These are phyloP conservation scores for Beverwykella pulmonaria DNA, from an alignment of 495 filamentous ascomycete genomes.

Conservation along the genomic window DNA sequence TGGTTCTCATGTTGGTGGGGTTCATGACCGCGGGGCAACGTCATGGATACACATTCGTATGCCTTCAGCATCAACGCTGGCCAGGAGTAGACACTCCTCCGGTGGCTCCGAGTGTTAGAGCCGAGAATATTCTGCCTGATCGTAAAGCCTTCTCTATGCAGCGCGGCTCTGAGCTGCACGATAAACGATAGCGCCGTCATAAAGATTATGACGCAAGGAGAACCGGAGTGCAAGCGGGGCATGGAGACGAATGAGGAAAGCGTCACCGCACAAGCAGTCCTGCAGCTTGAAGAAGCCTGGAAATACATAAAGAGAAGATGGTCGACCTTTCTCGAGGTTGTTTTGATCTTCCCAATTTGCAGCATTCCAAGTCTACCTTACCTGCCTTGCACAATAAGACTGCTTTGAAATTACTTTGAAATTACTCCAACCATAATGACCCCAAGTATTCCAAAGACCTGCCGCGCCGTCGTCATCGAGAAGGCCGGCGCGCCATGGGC, in stretches of 20 bases:
- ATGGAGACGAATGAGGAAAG: background rate
- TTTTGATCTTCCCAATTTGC: background rate
- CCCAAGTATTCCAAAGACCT: slow-evolving; percentile 45
- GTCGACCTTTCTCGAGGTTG: background rate
- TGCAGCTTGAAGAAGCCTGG: background rate
- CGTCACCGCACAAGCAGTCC: background rate
- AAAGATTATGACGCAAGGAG: slow-evolving; percentile 8
- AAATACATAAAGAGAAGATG: slow-evolving; percentile 1
- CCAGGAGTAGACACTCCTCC: too few species aligned
- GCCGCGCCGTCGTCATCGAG: slow-evolving; percentile 47
- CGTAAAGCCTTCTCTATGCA: too few species aligned
- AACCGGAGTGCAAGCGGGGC: slow-evolving; percentile 9
- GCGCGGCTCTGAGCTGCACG: background rate
- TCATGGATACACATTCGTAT: background rate
- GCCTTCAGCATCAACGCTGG: too few species aligned
- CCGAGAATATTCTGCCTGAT: too few species aligned
- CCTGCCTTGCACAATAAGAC: background rate
- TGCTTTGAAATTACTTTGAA: too few species aligned
- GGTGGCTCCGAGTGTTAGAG: too few species aligned
- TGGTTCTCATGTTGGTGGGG: background rate
- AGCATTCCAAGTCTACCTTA: background rate
- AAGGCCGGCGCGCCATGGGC: slow-evolving; percentile 35
- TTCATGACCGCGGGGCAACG: background rate
- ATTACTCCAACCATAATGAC: too few species aligned
- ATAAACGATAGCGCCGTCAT: background rate